Conservation (phyloP, 1,284 basidiomycete genomes). For the Gymnopus androsaceus region DNA sequence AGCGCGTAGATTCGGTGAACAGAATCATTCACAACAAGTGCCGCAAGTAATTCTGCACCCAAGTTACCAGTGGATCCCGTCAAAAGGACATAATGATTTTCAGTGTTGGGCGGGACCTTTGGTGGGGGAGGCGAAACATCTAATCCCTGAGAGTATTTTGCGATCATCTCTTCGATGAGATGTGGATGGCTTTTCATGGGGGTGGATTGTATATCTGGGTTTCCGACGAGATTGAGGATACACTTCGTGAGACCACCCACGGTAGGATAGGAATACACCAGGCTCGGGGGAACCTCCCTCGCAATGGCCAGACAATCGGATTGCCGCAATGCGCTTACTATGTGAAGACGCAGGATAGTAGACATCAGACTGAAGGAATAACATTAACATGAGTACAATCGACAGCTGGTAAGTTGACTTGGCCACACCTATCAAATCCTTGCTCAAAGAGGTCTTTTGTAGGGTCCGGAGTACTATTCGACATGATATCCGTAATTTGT, state of each 20-base stretch:
- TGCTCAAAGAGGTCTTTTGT: slow-evolving; percentile 4
- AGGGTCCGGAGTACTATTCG: not conserved
- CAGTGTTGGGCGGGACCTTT: slow-evolving; percentile 21
- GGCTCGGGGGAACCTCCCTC: slow-evolving; percentile 22
- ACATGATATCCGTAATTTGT: slow-evolving; percentile 16
- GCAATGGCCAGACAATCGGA: slow-evolving; percentile 7
- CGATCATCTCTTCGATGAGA: slow-evolving; percentile 8
- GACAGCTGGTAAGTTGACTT: not conserved
- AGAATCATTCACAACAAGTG: slow-evolving; percentile 26
- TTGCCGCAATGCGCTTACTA: slow-evolving; percentile 34
- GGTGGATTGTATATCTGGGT: not conserved
- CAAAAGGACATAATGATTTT: slow-evolving; percentile 26
- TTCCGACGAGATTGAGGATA: slow-evolving; percentile 4
- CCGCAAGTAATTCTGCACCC: slow-evolving; percentile 33
- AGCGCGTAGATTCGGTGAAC: slow-evolving; percentile 33
- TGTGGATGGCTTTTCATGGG: not conserved
- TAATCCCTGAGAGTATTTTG: slow-evolving; percentile 7
- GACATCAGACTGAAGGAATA: slow-evolving; percentile 19
- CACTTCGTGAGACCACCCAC: slow-evolving; percentile 28
- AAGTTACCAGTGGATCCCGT: slow-evolving; percentile 39
- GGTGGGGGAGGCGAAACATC: not conserved
- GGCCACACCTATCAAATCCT: slow-evolving; percentile 10
- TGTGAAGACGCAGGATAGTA: slow-evolving; percentile 42
- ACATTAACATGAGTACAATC: not conserved
- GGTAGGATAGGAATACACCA: slow-evolving; percentile 38